Evolutionary conservation across 2,329 filamentous ascomycete genomes (phyloP), one percentile per base, ranked within the genome.

Genomic region (Lasiodiplodia citricola): DNA sequence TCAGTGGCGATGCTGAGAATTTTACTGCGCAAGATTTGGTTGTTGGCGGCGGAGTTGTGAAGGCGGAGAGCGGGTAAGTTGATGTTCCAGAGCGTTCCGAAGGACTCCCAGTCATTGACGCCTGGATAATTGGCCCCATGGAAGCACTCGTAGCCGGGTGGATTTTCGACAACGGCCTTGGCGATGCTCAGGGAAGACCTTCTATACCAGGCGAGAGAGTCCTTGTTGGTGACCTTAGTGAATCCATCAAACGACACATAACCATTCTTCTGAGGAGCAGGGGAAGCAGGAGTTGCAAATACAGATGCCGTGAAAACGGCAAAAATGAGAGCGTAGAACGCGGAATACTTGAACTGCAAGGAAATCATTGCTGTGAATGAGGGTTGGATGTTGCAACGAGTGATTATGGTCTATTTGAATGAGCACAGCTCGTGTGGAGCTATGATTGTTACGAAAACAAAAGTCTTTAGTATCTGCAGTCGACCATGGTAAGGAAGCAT

Each of bases 1-100:
- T 74, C 70, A 11, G 14, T 35, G 23, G 73, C 60, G 25, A 74
- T 68, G 10, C 64, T 16, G 31, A 71, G 38, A 44, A 72, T 72
- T 47, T 68, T 68, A 14, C 41, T 14, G 28, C 31, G 55, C 16
- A 67, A 21, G 41, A 60, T 28, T 11, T 13, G n/a, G 41, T 67
- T 60, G 57, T 62, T 14, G 18, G 44, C 35, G 10, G 57, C 50
- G 5, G 51, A 58, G 38, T 68, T 68, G 21, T 54, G 31, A 1
- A 31, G 4, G 47, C 47, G 35, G 6, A 68, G 35, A 2, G 31
- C 35, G 11, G 56, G 56, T 1, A 68, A 18, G 37, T 62, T 63
- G 28, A 54, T 68, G 13, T 23, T 14, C 66, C 66, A 68, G 23
- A 68, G 56, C 1, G 35, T 23, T 47, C 63, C 57, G 35, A 68